phyloP scores from a whole-genome alignment of 345 rosid genomes.

The Melaleuca alternifolia region DNA sequence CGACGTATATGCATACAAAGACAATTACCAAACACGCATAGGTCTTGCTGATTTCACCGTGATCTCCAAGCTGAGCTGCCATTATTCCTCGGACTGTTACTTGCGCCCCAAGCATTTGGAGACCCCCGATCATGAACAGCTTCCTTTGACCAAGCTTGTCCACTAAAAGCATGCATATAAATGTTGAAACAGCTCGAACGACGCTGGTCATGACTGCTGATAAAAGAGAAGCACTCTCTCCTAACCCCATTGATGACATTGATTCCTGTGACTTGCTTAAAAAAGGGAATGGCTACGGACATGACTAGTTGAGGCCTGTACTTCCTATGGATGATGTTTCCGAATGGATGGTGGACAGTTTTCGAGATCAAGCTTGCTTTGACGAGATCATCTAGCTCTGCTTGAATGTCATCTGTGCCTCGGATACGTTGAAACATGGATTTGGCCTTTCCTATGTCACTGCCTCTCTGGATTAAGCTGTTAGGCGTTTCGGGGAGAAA shows the following conservation, averaged over 20 bases:
- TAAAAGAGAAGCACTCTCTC: conserved; percentile 52
- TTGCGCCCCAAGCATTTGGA: conserved; percentile 55
- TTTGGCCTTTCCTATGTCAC: conserved; percentile 8
- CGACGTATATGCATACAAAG: conserved; percentile 19
- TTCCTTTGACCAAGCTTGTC: conserved; percentile 49
- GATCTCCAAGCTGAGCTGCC: conserved; percentile 33
- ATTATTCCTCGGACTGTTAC: conserved; percentile 25
- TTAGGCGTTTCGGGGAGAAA: conserved; percentile 42
- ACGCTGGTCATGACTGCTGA: conserved; percentile 31
- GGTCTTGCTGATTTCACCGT: conserved; percentile 27
- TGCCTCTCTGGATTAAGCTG: conserved; percentile 23
- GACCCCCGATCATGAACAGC: conserved; percentile 37
- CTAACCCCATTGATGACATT: conserved; percentile 59
- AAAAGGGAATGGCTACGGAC: conserved; percentile 63
- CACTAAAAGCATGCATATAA: conserved; percentile 41
- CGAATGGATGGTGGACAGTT: conserved; percentile 12
- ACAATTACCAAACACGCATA: conserved; percentile 20
- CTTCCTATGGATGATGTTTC: conserved; percentile 13
- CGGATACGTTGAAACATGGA: conserved; percentile 16
- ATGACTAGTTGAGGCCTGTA: conserved; percentile 30
- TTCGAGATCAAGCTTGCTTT: conserved; percentile 18
- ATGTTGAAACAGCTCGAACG: conserved; percentile 19
- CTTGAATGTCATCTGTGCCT: conserved; percentile 16
- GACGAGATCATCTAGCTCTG: conserved; percentile 29
- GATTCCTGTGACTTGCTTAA: conserved; percentile 66